phyloP scores from a whole-genome alignment of 805 yeast species.

The Barnettozyma sp. region DNA sequence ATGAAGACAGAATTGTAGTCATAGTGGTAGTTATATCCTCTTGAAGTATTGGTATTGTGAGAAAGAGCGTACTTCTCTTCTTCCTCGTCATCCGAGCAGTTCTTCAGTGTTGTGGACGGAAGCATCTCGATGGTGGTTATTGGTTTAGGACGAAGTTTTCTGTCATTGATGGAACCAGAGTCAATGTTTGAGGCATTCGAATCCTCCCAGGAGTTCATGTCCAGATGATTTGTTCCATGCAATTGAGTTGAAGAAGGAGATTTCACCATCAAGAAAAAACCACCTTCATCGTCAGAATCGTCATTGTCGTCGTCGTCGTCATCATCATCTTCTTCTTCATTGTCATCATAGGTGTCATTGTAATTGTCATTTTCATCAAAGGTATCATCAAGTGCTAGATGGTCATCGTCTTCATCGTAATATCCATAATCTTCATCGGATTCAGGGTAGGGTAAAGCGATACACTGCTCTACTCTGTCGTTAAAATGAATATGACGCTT shows the following conservation, averaged over 20 bases:
- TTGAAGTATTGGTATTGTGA: constrained; percentile 62
- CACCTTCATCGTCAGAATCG: constrained; percentile 55
- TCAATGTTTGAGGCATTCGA: constrained; percentile 1
- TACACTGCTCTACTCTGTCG: constrained; percentile 91
- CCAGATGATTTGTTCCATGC: constrained; percentile 14
- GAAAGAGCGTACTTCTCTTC: constrained; percentile 47
- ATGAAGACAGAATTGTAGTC: constrained; percentile 76
- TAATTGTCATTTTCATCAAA: constrained; percentile 2
- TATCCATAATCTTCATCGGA: constrained; percentile 18
- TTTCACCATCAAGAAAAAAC: constrained; percentile 54
- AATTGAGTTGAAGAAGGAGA: constrained; percentile 32
- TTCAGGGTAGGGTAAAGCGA: constrained; percentile 43
- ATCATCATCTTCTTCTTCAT: constrained; percentile 21
- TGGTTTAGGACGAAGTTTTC: neutral
- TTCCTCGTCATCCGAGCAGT: constrained; percentile 58
- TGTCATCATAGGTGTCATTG: neutral
- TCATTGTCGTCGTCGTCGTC: constrained; percentile 25
- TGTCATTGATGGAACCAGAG: neutral
- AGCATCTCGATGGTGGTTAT: constrained; percentile 62
- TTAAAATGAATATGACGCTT: constrained; percentile 65
- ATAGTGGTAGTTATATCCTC: constrained; percentile 73
- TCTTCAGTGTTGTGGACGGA: constrained; percentile 83
- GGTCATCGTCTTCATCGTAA: constrained; percentile 26
- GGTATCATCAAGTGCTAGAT: constrained; percentile 7
- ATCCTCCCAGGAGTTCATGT: constrained; percentile 1